Conservation (phyloP, 805 yeast genomes). For the Blastobotrys chiropterorum region DNA sequence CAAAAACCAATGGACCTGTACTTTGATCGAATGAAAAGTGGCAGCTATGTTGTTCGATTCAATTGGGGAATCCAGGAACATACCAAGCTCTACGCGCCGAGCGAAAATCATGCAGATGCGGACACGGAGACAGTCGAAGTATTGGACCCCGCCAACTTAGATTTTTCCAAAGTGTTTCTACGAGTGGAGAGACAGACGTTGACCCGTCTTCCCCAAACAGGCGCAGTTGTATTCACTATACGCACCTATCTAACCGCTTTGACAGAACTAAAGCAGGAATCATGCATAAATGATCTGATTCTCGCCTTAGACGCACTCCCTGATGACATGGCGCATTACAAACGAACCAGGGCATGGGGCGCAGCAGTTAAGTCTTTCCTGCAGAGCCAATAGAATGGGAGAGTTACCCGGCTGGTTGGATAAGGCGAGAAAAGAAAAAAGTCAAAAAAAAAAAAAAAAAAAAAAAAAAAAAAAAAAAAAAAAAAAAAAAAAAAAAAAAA, state of each 20-base stretch:
- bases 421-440: neutral
- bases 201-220: conserved; percentile 45
- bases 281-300: conserved; percentile 44
- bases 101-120: conserved; percentile 39
- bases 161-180: conserved; percentile 45
- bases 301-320: conserved; percentile 64
- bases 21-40: conserved; percentile 49
- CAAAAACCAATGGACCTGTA: conserved; percentile 61
- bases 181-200: conserved; percentile 56
- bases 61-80: conserved; percentile 72
- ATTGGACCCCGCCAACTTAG: conserved; percentile 32
- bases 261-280: conserved; percentile 40
- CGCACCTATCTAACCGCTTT: conserved; percentile 55
- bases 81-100: conserved; percentile 41
- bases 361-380: conserved; percentile 47
- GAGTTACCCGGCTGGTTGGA: neutral
- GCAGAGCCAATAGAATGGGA: conserved; percentile 5
- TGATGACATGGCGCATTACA: conserved; percentile 52
- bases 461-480: no score
- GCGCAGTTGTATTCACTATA: conserved; percentile 45
- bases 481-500: no score
- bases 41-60: conserved; percentile 52
- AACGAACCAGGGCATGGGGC: conserved; percentile 63
- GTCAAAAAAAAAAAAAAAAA: no score
- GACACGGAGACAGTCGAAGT: conserved; percentile 26